Evolutionary conservation across 345 rosid species (phyloP), one percentile per base, ranked within the genome.

Genomic region (Camelina laxa): DNA sequence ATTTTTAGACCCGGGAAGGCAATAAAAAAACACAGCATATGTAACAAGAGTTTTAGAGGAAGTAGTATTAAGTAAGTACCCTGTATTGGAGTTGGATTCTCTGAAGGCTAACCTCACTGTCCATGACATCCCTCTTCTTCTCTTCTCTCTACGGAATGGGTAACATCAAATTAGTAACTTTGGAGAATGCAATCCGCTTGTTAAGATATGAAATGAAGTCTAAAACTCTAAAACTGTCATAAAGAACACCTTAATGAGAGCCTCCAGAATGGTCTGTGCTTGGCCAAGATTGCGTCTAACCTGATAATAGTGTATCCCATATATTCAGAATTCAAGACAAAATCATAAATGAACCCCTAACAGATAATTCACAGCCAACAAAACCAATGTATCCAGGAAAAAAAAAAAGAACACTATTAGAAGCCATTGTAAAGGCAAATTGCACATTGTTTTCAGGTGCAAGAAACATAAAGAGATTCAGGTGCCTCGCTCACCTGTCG

Each of bases 211-310:
- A 36, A 42, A 41, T 31, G 33, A 55, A 36, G 60, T 59, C 44
- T 65, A 61, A 51, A 51, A 35, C 38, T 12, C 30, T 60, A 60
- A 20, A 83, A 65, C 59, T 59, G 73, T 55, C 66, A 70, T 72
- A 80, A 74, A 67, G 53, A 60, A 75, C 79, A 88, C 99, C 99
- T 89, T 95, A 75, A 92, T 91, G 76, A 95, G 84, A 31, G 96
- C 88, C 79, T 88, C 97, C 44, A 95, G 86, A 58, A 95, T 86
- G 71, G 86, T 83, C 83, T 95, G 89, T 50, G 99, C 97, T 81
- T 95, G 99, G 61, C 88, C 98, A 53, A 95, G 93, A 80, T 92
- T 95, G 84, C 97, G 97, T 76, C 99, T 85, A 79, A 95, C 96
- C 99, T 95, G 87, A 54, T 69, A 76, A 35, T 11, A 20, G 27